Percentiles rank a stretch among this genome's conserved stretches.
Evolutionary conservation across 1,284 basidiomycete genomes (phyloP).

Genomic region (Moesziomyces aphidis): DNA sequence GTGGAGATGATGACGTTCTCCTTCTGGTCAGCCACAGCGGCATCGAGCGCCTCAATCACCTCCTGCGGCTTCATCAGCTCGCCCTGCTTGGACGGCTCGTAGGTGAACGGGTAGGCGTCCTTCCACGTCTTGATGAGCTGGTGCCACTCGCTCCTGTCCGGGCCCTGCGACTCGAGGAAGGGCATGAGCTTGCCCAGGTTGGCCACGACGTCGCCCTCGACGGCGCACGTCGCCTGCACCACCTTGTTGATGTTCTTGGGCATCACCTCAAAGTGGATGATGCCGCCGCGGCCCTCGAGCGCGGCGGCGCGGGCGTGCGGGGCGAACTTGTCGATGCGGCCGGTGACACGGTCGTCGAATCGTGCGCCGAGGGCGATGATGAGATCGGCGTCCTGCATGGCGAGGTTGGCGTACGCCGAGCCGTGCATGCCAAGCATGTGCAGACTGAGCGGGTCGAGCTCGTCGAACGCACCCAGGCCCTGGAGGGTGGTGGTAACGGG

Average conservation of each 20-base stretch:
- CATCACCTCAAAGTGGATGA: slow-evolving; percentile 98
- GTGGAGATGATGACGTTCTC: slow-evolving; percentile 89
- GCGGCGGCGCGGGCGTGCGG: slow-evolving; percentile 91
- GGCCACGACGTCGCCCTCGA: slow-evolving; percentile 90
- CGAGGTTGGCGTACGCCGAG: slow-evolving; percentile 94
- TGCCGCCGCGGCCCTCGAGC: slow-evolving; percentile 86
- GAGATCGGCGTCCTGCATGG: slow-evolving; percentile 96
- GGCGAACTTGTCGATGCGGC: slow-evolving; percentile 88
- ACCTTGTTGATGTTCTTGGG: slow-evolving; percentile 99
- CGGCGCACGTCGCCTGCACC: slow-evolving; percentile 90
- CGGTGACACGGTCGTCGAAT: slow-evolving; percentile 98
- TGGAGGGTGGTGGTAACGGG: slow-evolving; percentile 97
- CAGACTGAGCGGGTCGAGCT: slow-evolving; percentile 81
- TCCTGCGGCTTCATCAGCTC: slow-evolving; percentile 93
- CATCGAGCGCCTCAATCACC: slow-evolving; percentile 90
- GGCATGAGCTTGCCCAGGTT: slow-evolving; percentile 86
- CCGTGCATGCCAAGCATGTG: slow-evolving; percentile 99
- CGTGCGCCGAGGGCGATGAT: slow-evolving; percentile 96
- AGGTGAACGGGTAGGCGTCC: slow-evolving; percentile 88
- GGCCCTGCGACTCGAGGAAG: slow-evolving; percentile 67
- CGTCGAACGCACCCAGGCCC: slow-evolving; percentile 94
- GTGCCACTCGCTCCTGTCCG: slow-evolving; percentile 77
- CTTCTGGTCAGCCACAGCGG: slow-evolving; percentile 76
- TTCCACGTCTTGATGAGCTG: slow-evolving; percentile 84
- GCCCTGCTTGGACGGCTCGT: slow-evolving; percentile 75